A percentile compares a stretch with the other conserved stretches of the same genome.
Evolutionary conservation across 2,329 filamentous ascomycete genomes (phyloP).

Genomic region (Arthrobotrys musiformis): DNA sequence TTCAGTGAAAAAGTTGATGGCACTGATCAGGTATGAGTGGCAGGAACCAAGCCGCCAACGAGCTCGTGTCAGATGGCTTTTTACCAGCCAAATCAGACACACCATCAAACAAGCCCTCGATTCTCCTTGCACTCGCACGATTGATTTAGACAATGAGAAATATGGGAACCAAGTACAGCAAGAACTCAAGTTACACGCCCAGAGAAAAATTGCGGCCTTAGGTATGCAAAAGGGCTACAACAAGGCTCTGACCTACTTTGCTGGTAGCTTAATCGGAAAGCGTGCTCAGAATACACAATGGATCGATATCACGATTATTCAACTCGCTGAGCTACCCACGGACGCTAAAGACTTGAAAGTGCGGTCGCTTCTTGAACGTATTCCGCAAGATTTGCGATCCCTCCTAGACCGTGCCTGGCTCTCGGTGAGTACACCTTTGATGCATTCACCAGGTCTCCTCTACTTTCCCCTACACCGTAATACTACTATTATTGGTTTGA

Average conservation of each 20-base stretch:
- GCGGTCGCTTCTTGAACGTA: slow-evolving; percentile 62
- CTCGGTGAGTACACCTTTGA: slow-evolving; percentile 4
- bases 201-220: slow-evolving; percentile 62
- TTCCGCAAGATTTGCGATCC: slow-evolving; percentile 63
- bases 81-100: slow-evolving; percentile 63
- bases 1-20: slow-evolving; percentile 62
- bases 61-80: slow-evolving; percentile 62
- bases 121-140: slow-evolving; percentile 60
- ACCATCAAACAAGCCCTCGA: slow-evolving; percentile 61
- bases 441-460: too few relatives aligned
- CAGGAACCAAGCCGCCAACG: slow-evolving; percentile 57
- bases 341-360: slow-evolving; percentile 63
- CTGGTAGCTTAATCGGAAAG: slow-evolving; percentile 64
- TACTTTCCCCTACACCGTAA: not conserved
- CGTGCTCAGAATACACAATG: slow-evolving; percentile 65
- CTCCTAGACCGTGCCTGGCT: slow-evolving; percentile 63
- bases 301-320: slow-evolving; percentile 65
- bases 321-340: slow-evolving; percentile 63
- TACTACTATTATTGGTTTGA: too few relatives aligned
- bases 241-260: slow-evolving; percentile 64
- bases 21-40: slow-evolving; percentile 61
- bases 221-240: slow-evolving; percentile 63
- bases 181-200: slow-evolving; percentile 62
- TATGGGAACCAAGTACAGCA: slow-evolving; percentile 63
- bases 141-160: slow-evolving; percentile 63